These are phyloP conservation scores for Asterochloris erici DNA, from an alignment of 139 green algal species.

Conservation along the genomic window DNA sequence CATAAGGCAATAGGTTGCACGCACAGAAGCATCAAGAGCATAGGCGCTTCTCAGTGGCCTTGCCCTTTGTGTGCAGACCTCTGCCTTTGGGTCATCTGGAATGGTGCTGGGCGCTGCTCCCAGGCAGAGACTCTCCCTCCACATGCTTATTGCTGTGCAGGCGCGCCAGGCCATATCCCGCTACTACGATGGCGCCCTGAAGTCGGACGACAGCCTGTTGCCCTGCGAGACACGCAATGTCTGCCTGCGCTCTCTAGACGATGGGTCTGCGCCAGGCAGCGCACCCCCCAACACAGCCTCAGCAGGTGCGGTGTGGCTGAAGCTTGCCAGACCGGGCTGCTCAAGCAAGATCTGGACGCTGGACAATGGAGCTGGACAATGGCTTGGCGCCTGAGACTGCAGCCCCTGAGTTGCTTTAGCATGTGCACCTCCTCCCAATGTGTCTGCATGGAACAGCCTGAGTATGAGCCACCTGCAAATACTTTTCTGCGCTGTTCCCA, in stretches of 20 bases:
- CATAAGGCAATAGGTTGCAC: too few relatives aligned
- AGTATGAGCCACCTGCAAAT: too few relatives aligned
- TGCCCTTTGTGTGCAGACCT: not conserved
- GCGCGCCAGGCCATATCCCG: slow-evolving; percentile 23
- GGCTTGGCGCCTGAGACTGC: too few relatives aligned
- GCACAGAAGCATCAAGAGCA: too few relatives aligned
- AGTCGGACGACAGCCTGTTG: slow-evolving; percentile 64
- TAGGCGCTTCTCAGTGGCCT: too few relatives aligned
- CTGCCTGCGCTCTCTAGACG: slow-evolving; percentile 25
- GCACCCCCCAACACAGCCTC: not conserved
- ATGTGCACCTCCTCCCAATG: too few relatives aligned
- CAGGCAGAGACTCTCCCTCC: too few relatives aligned
- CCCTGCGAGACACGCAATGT: slow-evolving; percentile 49
- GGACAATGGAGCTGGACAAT: not conserved
- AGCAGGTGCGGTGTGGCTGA: not conserved
- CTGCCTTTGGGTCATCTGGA: slow-evolving; percentile 19
- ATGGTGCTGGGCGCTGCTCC: not conserved
- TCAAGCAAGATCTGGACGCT: not conserved
- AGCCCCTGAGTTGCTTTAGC: too few relatives aligned
- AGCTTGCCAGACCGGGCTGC: too few relatives aligned
- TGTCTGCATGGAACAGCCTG: too few relatives aligned
- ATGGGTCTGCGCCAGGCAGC: not conserved
- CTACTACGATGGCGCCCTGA: slow-evolving; percentile 69
- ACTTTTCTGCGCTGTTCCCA: too few relatives aligned
- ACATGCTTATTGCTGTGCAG: not conserved